Percentiles rank a stretch among this genome's conserved stretches.
phyloP scores from a whole-genome alignment of 192 early-diverging fungal genomes.

The Coemansia sp. region DNA sequence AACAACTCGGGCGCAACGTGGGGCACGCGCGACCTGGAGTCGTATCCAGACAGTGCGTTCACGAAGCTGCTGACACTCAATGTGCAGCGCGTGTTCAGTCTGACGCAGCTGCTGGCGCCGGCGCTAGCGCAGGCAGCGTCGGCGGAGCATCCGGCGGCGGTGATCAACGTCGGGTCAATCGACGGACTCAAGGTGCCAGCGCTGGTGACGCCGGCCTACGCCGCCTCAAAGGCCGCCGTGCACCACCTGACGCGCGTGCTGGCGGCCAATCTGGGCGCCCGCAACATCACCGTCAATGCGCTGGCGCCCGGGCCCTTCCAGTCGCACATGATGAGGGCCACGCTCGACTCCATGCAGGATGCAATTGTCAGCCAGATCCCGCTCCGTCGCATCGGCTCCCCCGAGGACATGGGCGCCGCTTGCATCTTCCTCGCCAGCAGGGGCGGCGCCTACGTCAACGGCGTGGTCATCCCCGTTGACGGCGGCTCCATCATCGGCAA shows the following conservation, averaged over 20 bases:
- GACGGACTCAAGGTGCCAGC: slow-evolving; percentile 60
- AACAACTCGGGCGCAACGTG: slow-evolving; percentile 80
- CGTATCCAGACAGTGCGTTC: slow-evolving; percentile 65
- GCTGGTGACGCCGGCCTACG: slow-evolving; percentile 69
- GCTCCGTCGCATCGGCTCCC: slow-evolving; percentile 72
- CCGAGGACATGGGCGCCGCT: slow-evolving; percentile 86
- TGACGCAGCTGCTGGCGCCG: slow-evolving; percentile 74
- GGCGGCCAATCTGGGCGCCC: slow-evolving; percentile 62
- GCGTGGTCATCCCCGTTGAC: slow-evolving; percentile 80
- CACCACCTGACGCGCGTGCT: slow-evolving; percentile 73
- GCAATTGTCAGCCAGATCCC: slow-evolving; percentile 61
- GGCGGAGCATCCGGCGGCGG: slow-evolving; percentile 60
- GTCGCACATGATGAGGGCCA: slow-evolving; percentile 77
- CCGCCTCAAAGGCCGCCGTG: slow-evolving; percentile 76
- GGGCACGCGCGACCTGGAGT: slow-evolving; percentile 35
- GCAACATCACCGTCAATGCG: slow-evolving; percentile 65
- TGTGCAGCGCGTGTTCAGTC: slow-evolving; percentile 76
- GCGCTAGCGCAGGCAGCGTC: slow-evolving; percentile 64
- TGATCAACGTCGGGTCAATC: slow-evolving; percentile 92
- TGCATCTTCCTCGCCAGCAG: slow-evolving; percentile 74
- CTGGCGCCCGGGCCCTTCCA: slow-evolving; percentile 74
- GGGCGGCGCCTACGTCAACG: slow-evolving; percentile 81
- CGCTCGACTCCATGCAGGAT: slow-evolving; percentile 57
- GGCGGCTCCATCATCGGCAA: slow-evolving; percentile 62
- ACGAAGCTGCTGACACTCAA: slow-evolving; percentile 85